A percentile compares a stretch with the other conserved stretches of the same genome.
phyloP scores from a whole-genome alignment of 2,329 filamentous ascomycete species.

The Diaporthe sp. region DNA sequence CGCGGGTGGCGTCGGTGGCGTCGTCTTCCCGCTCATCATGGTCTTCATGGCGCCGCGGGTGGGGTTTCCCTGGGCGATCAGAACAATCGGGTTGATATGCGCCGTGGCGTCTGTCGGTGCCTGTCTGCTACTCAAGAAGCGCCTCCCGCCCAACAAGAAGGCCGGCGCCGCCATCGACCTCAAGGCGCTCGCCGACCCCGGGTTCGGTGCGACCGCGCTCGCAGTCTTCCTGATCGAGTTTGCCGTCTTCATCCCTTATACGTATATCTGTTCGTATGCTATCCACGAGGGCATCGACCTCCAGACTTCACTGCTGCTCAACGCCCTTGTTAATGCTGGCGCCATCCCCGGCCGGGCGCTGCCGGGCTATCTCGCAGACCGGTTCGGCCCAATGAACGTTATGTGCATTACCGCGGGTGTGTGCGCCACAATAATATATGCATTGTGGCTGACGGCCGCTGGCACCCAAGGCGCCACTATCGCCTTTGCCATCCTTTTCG shows the following conservation, averaged over 20 bases:
- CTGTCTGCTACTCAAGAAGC: constrained; percentile 63
- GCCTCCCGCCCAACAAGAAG: constrained; percentile 70
- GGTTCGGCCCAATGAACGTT: constrained; percentile 85
- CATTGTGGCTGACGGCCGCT: constrained; percentile 79
- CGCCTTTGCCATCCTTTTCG: constrained; percentile 80
- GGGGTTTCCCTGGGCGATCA: constrained; percentile 65
- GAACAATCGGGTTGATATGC: constrained; percentile 60
- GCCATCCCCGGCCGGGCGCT: constrained; percentile 82
- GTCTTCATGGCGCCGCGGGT: constrained; percentile 60
- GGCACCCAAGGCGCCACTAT: constrained; percentile 71
- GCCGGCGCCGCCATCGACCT: constrained; percentile 72
- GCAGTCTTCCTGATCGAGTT: constrained; percentile 81
- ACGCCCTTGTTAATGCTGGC: constrained; percentile 78
- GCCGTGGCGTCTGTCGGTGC: constrained; percentile 55
- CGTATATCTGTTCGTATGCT: constrained; percentile 84
- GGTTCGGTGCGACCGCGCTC: constrained; percentile 72
- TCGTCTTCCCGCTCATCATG: constrained; percentile 71
- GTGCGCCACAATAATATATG: constrained; percentile 70
- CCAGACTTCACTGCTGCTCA: constrained; percentile 70
- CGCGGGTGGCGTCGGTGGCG: constrained; percentile 76
- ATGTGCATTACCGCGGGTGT: constrained; percentile 78
- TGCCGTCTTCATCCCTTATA: constrained; percentile 82
- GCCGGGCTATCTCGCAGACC: constrained; percentile 83
- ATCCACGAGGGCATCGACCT: constrained; percentile 77
- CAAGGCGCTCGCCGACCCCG: constrained; percentile 69